A percentile compares a stretch with the other conserved stretches of the same genome.
These are phyloP conservation scores for Scenedesmus sp. DNA, from an alignment of 163 green algal species.

Conservation along the genomic window DNA sequence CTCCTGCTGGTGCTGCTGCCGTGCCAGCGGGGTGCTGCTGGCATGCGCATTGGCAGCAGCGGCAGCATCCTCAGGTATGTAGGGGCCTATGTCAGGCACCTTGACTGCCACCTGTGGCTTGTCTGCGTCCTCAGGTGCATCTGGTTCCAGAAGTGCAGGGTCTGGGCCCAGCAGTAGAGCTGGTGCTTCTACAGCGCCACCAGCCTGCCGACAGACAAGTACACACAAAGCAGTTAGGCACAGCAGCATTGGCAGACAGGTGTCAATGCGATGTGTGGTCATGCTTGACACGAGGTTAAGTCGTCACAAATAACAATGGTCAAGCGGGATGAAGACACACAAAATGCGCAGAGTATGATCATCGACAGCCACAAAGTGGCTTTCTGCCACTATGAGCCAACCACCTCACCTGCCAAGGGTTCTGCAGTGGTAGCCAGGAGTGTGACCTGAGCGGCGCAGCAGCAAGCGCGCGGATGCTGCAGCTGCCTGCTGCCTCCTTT, in stretches of 20 bases:
- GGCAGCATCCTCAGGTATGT: neutral
- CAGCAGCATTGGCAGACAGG: neutral
- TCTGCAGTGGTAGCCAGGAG: conserved; percentile 5
- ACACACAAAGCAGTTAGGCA: neutral
- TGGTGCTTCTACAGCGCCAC: neutral
- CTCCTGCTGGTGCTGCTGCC: conserved; percentile 11
- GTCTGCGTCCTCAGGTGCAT: neutral
- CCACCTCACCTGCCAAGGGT: conserved; percentile 32
- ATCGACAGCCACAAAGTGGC: neutral
- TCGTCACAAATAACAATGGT: neutral
- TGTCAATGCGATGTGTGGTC: neutral
- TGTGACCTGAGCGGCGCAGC: neutral
- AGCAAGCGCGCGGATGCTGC: conserved; percentile 23
- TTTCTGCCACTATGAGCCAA: neutral
- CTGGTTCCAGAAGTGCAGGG: neutral
- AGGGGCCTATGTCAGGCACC: neutral
- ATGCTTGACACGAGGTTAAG: neutral
- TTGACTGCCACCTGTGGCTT: conserved; percentile 11
- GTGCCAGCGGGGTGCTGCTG: neutral
- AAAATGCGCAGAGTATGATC: neutral
- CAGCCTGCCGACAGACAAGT: conserved; percentile 11
- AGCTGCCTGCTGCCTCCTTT: conserved; percentile 24
- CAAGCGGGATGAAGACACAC: neutral
- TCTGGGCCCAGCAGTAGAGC: conserved; percentile 12
- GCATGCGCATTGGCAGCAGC: neutral